phyloP scores from a whole-genome alignment of 129 eudicot species.

The Ambrosia artemisiifolia region DNA sequence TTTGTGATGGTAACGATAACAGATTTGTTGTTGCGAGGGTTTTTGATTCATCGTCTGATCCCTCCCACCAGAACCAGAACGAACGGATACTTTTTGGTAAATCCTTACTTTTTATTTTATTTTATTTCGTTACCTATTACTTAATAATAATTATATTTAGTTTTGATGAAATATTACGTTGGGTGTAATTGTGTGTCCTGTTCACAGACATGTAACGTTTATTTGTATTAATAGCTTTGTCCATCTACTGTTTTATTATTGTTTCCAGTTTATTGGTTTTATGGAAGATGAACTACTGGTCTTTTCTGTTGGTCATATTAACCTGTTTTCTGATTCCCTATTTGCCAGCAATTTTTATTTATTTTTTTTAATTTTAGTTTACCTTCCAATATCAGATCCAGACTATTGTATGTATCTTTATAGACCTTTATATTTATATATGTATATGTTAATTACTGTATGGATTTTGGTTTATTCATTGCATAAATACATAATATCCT shows the following conservation, averaged over 20 bases:
- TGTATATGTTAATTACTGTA: neutral
- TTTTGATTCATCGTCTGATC: slow-evolving; percentile 13
- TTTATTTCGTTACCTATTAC: neutral
- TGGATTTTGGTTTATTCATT: neutral
- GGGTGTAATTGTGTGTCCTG: neutral
- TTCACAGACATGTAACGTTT: neutral
- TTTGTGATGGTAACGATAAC: neutral
- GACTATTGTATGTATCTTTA: neutral
- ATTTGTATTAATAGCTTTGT: neutral
- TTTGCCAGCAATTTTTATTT: neutral
- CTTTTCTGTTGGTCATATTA: neutral
- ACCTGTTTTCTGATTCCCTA: neutral
- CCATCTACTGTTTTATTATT: neutral
- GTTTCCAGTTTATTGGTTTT: neutral
- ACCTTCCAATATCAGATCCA: slow-evolving; percentile 12
- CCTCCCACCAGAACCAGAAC: slow-evolving; percentile 1
- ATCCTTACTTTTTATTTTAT: neutral
- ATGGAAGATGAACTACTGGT: neutral
- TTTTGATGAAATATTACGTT: too few relatives aligned
- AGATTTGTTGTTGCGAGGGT: slow-evolving; percentile 15
- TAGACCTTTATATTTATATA: neutral
- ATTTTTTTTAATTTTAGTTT: neutral
- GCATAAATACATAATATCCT: neutral
- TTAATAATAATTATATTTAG: neutral
- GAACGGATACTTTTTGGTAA: slow-evolving; percentile 15